A percentile compares a stretch with the other conserved stretches of the same genome.
phyloP scores from a whole-genome alignment of 176 grass and related monocot genomes.

The Oryza australiensis region DNA sequence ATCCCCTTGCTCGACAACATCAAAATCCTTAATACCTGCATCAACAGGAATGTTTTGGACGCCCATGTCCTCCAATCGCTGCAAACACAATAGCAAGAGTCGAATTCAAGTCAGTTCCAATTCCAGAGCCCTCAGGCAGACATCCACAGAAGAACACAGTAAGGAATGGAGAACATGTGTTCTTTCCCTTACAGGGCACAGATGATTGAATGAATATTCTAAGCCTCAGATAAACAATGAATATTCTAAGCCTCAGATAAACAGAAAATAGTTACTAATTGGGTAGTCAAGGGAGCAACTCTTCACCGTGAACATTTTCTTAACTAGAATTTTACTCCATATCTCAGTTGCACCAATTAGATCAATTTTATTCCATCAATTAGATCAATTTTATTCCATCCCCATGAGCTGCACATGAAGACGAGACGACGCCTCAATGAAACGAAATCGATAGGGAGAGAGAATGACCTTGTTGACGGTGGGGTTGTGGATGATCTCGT shows the following conservation, averaged over 20 bases:
- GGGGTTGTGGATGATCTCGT: slow-evolving; percentile 98
- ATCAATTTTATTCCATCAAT: neutral
- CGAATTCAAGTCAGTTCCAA: neutral
- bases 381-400: neutral
- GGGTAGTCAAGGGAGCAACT: no score
- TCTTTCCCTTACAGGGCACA: no score
- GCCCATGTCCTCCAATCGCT: slow-evolving; percentile 90
- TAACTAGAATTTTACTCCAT: neutral
- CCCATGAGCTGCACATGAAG: neutral
- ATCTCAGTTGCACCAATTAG: neutral
- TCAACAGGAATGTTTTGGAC: slow-evolving; percentile 67
- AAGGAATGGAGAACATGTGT: neutral
- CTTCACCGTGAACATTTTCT: neutral
- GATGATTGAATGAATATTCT: no score
- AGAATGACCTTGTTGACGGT: slow-evolving; percentile 84
- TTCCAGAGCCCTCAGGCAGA: neutral
- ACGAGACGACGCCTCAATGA: neutral
- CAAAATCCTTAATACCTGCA: slow-evolving; percentile 66
- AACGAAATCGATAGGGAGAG: neutral
- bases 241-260: no score
- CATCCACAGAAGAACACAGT: neutral
- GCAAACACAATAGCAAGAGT: slow-evolving; percentile 19
- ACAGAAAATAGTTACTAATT: no score
- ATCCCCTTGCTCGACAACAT: slow-evolving; percentile 70
- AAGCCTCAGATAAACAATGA: no score